Base-by-base conservation (phyloP, 163 green algal species). In the Scenedesmus sp. region DNA sequence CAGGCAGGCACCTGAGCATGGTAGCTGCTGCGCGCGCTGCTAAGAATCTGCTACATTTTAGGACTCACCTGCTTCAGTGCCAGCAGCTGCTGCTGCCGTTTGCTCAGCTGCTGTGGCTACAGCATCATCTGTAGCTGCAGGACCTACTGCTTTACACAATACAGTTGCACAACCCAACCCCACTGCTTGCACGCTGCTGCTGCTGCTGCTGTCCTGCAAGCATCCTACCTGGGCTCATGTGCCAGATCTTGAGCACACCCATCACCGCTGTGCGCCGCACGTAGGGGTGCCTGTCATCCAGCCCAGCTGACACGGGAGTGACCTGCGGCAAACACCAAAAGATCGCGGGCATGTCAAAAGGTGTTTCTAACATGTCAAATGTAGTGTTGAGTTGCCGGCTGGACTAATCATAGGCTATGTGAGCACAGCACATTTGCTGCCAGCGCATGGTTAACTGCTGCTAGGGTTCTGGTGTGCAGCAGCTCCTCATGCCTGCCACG, bases 221-320 rank as follows among this genome's bases (percentile, higher is more conserved):
- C 88, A 91, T 18, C 70, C 6, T 70, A 87, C 73, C 88, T 9
- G 92, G 56, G 89, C 98, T 96, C 56, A 99, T 95, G 84, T 98
- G 95, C 89, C 97, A 97, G 9, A 99, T 96, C 93, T 99, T 99
- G 46, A 99, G 94, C 59, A 99, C 97, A 5, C 98, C 98, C 93
- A 99, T 97, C 2, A 98, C 97, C 13, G 98, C 97, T 57, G 97
- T 98, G 60, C 96, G 95, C 2, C 98, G 94, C 60, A 99, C 97
- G 86, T 99, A 99, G 0, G 97, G 92, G 92, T 99, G 96, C 2
- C 88, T 85, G 88, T 99, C 98, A 34, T 94, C 77, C 88, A 99
- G 92, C 13, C 96, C 97, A 23, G 82, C 84, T 2, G 93, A 92
- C n/a, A 99, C 96, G 3, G 97, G 97, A 1, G 91, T 90, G 46